Conservation (phyloP, 441 rosid species). For the Bocquillonia castaneifolia region DNA sequence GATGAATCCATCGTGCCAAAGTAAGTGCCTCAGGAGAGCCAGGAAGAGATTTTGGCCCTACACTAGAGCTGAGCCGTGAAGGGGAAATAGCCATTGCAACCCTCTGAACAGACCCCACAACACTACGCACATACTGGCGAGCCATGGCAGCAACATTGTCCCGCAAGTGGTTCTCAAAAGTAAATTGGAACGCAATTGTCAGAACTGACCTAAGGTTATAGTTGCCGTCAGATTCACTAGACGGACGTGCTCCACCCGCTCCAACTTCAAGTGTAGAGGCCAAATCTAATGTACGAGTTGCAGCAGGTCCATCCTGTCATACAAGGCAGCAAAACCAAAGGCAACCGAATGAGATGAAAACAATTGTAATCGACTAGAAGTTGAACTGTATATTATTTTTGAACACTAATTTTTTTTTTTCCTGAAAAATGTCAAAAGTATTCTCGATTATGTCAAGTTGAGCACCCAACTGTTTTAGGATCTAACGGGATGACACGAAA, state of each 20-base stretch:
- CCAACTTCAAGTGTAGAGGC: constrained; percentile 78
- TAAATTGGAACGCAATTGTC: constrained; percentile 86
- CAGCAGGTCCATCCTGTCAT: constrained; percentile 55
- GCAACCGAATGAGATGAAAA: background rate
- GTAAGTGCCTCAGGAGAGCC: constrained; percentile 90
- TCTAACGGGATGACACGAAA: constrained; percentile 84
- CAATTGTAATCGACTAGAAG: background rate
- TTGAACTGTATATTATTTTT: background rate
- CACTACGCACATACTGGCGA: constrained; percentile 78
- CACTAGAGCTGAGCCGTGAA: constrained; percentile 37
- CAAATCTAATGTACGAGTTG: constrained; percentile 72
- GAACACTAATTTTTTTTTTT: too few species aligned
- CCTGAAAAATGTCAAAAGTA: background rate
- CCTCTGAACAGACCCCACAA: constrained; percentile 88
- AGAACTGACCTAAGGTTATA: constrained; percentile 71
- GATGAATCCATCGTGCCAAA: constrained; percentile 66
- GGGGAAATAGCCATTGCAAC: constrained; percentile 95
- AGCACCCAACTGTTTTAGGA: constrained; percentile 58
- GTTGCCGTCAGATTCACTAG: constrained; percentile 43
- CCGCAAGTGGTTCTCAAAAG: constrained; percentile 67
- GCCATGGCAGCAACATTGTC: constrained; percentile 94
- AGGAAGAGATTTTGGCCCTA: constrained; percentile 54
- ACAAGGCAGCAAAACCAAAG: constrained; percentile 8
- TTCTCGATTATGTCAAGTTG: background rate
- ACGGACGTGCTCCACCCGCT: constrained; percentile 42